phyloP scores from a whole-genome alignment of 331 rosid genomes.

The Cydonia oblonga region DNA sequence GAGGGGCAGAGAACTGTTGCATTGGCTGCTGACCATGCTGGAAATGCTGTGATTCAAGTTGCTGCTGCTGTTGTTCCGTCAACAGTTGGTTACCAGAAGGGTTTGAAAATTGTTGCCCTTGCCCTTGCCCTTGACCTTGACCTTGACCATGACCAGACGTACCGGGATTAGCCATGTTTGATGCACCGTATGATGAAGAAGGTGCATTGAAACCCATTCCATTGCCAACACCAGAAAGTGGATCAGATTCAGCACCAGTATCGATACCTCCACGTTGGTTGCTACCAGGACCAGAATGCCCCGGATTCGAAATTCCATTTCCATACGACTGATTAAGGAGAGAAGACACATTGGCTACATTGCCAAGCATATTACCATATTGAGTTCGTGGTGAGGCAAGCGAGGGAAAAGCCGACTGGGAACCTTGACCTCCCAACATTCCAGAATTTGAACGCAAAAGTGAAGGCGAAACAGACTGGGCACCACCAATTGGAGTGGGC shows the following conservation, averaged over 20 bases:
- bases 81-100: constrained; percentile 56
- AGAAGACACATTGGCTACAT: constrained; percentile 62
- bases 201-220: constrained; percentile 58
- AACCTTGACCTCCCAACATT: constrained; percentile 71
- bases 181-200: constrained; percentile 47
- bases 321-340: constrained; percentile 65
- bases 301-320: constrained; percentile 68
- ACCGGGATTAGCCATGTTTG: constrained; percentile 59
- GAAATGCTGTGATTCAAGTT: constrained; percentile 57
- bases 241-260: constrained; percentile 58
- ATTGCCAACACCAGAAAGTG: constrained; percentile 59
- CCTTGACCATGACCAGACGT: constrained; percentile 74
- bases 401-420: constrained; percentile 57
- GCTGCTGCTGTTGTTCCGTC: constrained; percentile 77
- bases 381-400: constrained; percentile 60
- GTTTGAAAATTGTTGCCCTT: constrained; percentile 67
- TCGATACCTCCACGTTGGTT: constrained; percentile 65
- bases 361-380: constrained; percentile 54
- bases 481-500: constrained; percentile 69
- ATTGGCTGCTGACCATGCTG: constrained; percentile 79
- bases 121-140: constrained; percentile 79
- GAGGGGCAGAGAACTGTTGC: constrained; percentile 70
- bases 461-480: constrained; percentile 81
- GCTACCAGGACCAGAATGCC: constrained; percentile 56
- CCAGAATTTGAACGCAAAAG: constrained; percentile 83